phyloP scores from a whole-genome alignment of 1,284 basidiomycete species.

The Tilletia horrida region DNA sequence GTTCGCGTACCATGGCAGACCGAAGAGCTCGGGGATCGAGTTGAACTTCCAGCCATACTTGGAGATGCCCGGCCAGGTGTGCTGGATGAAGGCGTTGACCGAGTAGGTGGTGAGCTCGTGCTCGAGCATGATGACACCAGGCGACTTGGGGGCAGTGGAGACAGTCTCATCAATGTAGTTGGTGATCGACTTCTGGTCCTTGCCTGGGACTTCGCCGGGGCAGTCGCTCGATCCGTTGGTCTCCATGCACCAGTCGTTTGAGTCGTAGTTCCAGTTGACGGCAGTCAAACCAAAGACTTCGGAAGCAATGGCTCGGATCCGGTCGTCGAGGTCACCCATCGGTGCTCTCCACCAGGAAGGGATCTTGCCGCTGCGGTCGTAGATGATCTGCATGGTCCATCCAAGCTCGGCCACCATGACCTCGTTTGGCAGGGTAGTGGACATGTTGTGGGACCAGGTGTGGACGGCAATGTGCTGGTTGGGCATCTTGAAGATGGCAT shows the following conservation, averaged over 20 bases:
- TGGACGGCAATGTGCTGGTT: slow-evolving; percentile 57
- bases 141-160: slow-evolving; percentile 51
- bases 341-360: slow-evolving; percentile 24
- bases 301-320: slow-evolving; percentile 67
- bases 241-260: slow-evolving; percentile 19
- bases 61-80: slow-evolving; percentile 65
- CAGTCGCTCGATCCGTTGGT: slow-evolving; percentile 30
- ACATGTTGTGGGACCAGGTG: slow-evolving; percentile 58
- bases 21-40: slow-evolving; percentile 32
- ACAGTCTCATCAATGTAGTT: slow-evolving; percentile 23
- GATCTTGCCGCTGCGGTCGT: slow-evolving; percentile 25
- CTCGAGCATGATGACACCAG: slow-evolving; percentile 76
- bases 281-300: slow-evolving; percentile 61
- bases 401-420: slow-evolving; percentile 26
- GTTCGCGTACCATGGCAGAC: slow-evolving; percentile 40
- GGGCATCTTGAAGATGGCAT: slow-evolving; percentile 35
- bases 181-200: slow-evolving; percentile 26
- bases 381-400: slow-evolving; percentile 31
- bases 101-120: slow-evolving; percentile 71
- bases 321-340: slow-evolving; percentile 28
- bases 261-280: slow-evolving; percentile 74
- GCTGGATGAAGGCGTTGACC: slow-evolving; percentile 66
- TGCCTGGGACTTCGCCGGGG: slow-evolving; percentile 32
- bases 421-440: slow-evolving; percentile 68
- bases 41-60: slow-evolving; percentile 64